These are phyloP conservation scores for Tuber magnatum DNA, from an alignment of 495 filamentous ascomycete genomes.

Conservation along the genomic window DNA sequence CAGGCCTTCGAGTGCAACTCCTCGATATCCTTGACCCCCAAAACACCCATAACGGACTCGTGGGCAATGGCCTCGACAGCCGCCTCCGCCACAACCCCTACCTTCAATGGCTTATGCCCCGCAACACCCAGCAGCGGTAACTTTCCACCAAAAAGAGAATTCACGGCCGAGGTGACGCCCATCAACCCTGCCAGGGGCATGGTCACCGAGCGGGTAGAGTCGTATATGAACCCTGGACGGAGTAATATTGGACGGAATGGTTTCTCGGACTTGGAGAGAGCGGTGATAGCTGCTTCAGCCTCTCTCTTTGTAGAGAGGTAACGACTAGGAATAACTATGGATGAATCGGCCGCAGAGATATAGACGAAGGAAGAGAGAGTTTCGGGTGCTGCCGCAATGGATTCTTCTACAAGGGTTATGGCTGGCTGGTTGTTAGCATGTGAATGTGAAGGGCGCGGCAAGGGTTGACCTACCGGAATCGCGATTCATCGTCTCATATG, in stretches of 20 bases:
- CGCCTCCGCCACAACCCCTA: slow-evolving; percentile 74
- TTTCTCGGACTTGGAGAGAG: slow-evolving; percentile 51
- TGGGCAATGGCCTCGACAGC: slow-evolving; percentile 72
- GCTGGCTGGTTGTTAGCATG: slow-evolving; percentile 43
- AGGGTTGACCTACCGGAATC: slow-evolving; percentile 55
- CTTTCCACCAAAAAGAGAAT: slow-evolving; percentile 63
- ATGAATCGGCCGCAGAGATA: slow-evolving; percentile 79
- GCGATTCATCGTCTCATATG: slow-evolving; percentile 97
- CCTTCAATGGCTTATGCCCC: slow-evolving; percentile 76
- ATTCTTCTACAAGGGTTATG: slow-evolving; percentile 77
- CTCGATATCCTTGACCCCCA: slow-evolving; percentile 65
- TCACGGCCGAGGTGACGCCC: slow-evolving; percentile 60
- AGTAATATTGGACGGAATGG: slow-evolving; percentile 72
- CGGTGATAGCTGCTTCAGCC: slow-evolving; percentile 71
- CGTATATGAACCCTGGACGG: slow-evolving; percentile 81
- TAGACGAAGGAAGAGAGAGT: slow-evolving; percentile 68
- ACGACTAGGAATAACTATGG: slow-evolving; percentile 69
- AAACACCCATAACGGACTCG: slow-evolving; percentile 58
- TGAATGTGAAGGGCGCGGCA: slow-evolving; percentile 11
- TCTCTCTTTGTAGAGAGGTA: slow-evolving; percentile 91
- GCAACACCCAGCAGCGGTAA: slow-evolving; percentile 72
- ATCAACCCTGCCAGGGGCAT: slow-evolving; percentile 72
- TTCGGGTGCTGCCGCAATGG: slow-evolving; percentile 55
- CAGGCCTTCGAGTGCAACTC: slow-evolving; percentile 65
- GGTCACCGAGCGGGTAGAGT: slow-evolving; percentile 71